phyloP scores from a whole-genome alignment of 371 early-diverging fungal genomes.

The Mucor ambiguus region DNA sequence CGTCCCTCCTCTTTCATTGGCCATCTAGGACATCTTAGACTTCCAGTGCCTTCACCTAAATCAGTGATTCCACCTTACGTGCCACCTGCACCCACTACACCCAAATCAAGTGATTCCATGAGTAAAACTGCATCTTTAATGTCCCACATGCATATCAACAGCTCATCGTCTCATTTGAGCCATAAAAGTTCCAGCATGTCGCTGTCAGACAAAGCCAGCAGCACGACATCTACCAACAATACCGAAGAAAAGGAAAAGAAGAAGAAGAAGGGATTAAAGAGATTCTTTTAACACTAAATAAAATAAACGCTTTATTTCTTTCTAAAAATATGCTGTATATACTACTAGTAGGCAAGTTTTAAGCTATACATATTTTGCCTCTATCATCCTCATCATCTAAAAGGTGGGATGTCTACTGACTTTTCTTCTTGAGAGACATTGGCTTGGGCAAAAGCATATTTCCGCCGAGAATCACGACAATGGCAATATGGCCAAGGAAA shows the following conservation, averaged over 20 bases:
- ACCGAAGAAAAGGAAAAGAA: constrained; percentile 43
- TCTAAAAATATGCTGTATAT: background rate
- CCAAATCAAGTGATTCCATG: constrained; percentile 19
- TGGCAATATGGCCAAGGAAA: constrained; percentile 45
- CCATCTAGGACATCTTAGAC: constrained; percentile 49
- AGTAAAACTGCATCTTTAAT: constrained; percentile 24
- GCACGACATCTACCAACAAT: background rate
- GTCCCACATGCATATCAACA: constrained; percentile 23
- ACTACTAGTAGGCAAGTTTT: background rate
- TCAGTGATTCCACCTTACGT: constrained; percentile 44
- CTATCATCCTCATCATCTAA: too few relatives aligned
- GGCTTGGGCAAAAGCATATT: constrained; percentile 28
- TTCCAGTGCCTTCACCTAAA: constrained; percentile 34
- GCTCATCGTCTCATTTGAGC: constrained; percentile 14
- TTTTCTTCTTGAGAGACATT: constrained; percentile 9
- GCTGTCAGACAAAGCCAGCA: constrained; percentile 3
- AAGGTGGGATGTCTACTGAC: background rate
- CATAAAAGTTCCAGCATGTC: constrained; percentile 21
- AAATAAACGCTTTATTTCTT: background rate
- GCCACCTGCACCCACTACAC: constrained; percentile 35
- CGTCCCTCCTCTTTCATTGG: constrained; percentile 79
- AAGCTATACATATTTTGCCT: background rate
- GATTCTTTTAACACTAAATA: constrained; percentile 34
- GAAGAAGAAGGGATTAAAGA: constrained; percentile 48
- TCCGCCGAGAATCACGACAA: constrained; percentile 25